Evolutionary conservation across 768 basidiomycete species (phyloP), one percentile per base, ranked within the genome.

Genomic region (Lactarius evosmus): DNA sequence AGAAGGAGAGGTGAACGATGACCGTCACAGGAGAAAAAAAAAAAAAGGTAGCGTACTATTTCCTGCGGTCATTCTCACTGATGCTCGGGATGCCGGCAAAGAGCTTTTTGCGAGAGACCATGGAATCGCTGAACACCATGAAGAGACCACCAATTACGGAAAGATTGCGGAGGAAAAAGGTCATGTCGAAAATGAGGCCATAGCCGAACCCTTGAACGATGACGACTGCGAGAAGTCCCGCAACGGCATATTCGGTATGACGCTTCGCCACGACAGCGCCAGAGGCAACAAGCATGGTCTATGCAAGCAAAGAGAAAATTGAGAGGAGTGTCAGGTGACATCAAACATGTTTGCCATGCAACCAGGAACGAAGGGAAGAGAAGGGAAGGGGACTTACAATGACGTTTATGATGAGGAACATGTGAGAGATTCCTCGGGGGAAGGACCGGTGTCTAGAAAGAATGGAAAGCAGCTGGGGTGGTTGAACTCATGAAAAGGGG

Each of bases 131-230:
- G 77, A 99, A 95, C 29, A 98, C 95, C 97, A 99, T 99, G 77
- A 99, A 88, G 52, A 99, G 86, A 59, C 97, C 97, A 60, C 97
- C 97, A 66, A 98, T 94, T 73, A 99, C 97, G 66, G 89, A 91
- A 61, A 99, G 83, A 78, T 98, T 99, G 75, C 97, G 95, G 51
- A 98, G 89, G 93, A 99, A 99, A 84, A 99, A 99, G 79, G 92
- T 98, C 75, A 98, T 83, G 82, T 98, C 97, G 76, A 99, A 99
- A 72, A 99, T 96, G 74, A 99, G 91, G 36, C 97, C 97, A 72
- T 99, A 99, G 69, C 97, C 97, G 70, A 99, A 91, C 51, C 96
- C 96, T 77, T 99, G 97, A 51, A 95, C 85, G 70, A 98, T 77
- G 61, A 99, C 95, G 56, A 98, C 97, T 56, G 79, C 81, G 59